Evolutionary conservation across 495 filamentous ascomycete species (phyloP).

Genomic region (Hypoxylon lenormandii): DNA sequence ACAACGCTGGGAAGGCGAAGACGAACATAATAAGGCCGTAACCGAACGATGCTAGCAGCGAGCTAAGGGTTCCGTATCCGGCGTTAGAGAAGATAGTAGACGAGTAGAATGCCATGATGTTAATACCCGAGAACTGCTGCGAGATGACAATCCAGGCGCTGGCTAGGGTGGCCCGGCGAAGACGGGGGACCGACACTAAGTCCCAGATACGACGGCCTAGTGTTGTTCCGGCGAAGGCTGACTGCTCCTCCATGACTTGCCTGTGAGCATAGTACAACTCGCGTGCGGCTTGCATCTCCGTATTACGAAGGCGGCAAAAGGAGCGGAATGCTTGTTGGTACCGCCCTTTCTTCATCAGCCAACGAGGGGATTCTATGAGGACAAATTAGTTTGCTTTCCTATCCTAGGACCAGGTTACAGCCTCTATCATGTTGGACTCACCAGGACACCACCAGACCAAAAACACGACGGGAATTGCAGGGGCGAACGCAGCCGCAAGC

Average conservation of each 20-base stretch:
- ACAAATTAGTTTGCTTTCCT: conserved; percentile 47
- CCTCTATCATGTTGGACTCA: conserved; percentile 11
- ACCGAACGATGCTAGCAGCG: conserved; percentile 69
- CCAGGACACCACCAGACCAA: conserved; percentile 38
- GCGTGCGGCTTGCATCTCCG: conserved; percentile 68
- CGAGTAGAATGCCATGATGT: conserved; percentile 67
- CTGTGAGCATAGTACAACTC: conserved; percentile 71
- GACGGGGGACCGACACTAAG: conserved; percentile 66
- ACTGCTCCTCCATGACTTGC: conserved; percentile 61
- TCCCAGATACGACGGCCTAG: conserved; percentile 62
- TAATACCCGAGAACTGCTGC: conserved; percentile 67
- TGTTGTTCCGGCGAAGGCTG: conserved; percentile 54
- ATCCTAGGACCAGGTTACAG: conserved; percentile 55
- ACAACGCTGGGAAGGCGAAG: conserved; percentile 72
- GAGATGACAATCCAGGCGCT: conserved; percentile 65
- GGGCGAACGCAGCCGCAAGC: conserved; percentile 36
- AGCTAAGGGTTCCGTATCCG: conserved; percentile 59
- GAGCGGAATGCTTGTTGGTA: conserved; percentile 66
- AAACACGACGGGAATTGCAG: conserved; percentile 32
- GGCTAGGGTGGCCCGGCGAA: conserved; percentile 66
- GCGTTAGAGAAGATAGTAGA: conserved; percentile 68
- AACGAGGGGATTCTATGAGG: conserved; percentile 69
- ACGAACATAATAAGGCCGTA: conserved; percentile 74
- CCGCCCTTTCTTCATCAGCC: conserved; percentile 69
- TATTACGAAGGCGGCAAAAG: conserved; percentile 70